A percentile compares a stretch with the other conserved stretches of the same genome.
These are phyloP conservation scores for Ganoderma meredithae DNA, from an alignment of 1,284 basidiomycete species.

Conservation along the genomic window DNA sequence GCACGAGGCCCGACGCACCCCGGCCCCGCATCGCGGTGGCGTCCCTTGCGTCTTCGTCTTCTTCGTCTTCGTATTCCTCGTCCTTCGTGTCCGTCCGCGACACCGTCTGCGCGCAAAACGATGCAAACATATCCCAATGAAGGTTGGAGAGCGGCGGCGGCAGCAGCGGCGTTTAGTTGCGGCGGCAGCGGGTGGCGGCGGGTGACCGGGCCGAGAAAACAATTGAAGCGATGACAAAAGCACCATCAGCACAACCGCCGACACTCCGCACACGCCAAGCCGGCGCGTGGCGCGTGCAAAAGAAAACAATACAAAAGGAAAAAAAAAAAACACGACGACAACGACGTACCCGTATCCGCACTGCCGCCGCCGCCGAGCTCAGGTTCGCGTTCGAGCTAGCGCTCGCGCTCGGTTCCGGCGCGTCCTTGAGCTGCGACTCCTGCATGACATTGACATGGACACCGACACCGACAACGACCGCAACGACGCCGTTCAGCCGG, in stretches of 20 bases:
- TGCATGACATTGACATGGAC: neutral
- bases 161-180: too few species aligned
- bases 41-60: neutral
- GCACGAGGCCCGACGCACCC: neutral
- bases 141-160: too few species aligned
- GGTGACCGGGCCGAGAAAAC: neutral
- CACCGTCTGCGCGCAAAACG: too few species aligned
- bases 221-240: neutral
- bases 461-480: too few species aligned
- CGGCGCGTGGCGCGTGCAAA: neutral
- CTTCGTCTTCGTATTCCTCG: neutral
- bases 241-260: neutral
- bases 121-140: too few species aligned
- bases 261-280: neutral
- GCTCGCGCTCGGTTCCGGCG: neutral
- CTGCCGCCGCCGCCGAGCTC: neutral
- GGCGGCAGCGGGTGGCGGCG: neutral
- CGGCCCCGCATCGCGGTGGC: neutral
- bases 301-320: too few species aligned
- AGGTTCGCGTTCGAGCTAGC: neutral
- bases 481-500: neutral
- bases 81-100: neutral
- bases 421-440: slow-evolving; percentile 4
- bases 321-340: neutral
- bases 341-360: neutral